Conservation (phyloP, 495 filamentous ascomycete species). For the Trichoderma erinaceum region DNA sequence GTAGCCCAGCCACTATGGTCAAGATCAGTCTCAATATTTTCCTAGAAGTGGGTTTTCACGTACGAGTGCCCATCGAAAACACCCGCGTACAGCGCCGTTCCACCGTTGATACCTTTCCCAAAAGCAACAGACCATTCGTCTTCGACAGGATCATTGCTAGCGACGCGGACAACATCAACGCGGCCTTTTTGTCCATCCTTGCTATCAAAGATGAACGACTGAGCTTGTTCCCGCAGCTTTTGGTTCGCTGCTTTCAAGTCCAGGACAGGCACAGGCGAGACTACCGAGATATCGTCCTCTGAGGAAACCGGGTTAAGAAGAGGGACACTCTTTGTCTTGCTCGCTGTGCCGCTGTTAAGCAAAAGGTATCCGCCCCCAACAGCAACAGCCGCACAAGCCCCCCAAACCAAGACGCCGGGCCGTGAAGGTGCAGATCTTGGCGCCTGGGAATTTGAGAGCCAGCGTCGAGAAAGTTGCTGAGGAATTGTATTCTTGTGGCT, state of each 20-base stretch:
- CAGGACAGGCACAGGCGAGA: background rate
- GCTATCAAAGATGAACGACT: background rate
- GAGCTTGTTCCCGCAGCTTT: conserved; percentile 7
- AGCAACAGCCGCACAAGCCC: too few species aligned
- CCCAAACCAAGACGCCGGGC: too few species aligned
- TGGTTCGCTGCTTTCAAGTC: background rate
- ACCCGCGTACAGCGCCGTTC: background rate
- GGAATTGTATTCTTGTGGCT: too few species aligned
- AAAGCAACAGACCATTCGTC: conserved; percentile 1
- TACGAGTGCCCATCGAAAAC: conserved; percentile 12
- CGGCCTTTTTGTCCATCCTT: background rate
- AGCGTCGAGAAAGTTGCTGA: too few species aligned
- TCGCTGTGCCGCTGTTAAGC: too few species aligned
- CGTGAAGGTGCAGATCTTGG: too few species aligned
- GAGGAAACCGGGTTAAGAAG: background rate
- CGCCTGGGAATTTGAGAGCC: too few species aligned
- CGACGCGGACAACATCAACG: conserved; percentile 7
- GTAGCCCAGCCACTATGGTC: conserved; percentile 6
- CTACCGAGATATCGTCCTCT: background rate
- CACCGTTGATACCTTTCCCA: background rate
- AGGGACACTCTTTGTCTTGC: background rate
- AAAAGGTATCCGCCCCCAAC: too few species aligned
- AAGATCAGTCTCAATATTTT: background rate
- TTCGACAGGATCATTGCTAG: conserved; percentile 12
- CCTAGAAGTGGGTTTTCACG: background rate